Percentiles rank a stretch among this genome's conserved stretches.
phyloP scores from a whole-genome alignment of 2,329 filamentous ascomycete genomes.

The Cytospora chrysosperma region DNA sequence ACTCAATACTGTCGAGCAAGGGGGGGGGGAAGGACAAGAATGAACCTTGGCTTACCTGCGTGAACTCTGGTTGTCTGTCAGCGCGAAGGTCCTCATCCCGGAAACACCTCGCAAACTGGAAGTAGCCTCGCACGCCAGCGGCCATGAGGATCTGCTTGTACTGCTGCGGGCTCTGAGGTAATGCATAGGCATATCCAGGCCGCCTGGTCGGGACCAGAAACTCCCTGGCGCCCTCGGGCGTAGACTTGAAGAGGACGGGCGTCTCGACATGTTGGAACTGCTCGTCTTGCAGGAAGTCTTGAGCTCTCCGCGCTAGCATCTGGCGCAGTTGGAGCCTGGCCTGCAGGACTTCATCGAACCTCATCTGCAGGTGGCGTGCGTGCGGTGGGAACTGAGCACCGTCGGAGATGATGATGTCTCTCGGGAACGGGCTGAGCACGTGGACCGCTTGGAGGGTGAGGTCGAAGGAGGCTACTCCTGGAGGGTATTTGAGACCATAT shows the following conservation, averaged over 20 bases:
- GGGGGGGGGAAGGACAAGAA: not conserved
- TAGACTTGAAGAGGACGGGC: constrained; percentile 94
- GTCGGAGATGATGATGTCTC: constrained; percentile 72
- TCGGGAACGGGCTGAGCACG: constrained; percentile 70
- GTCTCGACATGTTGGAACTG: constrained; percentile 83
- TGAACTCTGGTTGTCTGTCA: constrained; percentile 95
- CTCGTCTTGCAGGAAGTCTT: constrained; percentile 54
- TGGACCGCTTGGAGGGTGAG: constrained; percentile 62
- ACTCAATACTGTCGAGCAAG: not conserved
- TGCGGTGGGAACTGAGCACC: constrained; percentile 72
- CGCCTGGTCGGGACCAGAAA: constrained; percentile 87
- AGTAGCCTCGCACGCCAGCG: constrained; percentile 78
- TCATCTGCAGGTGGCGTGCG: constrained; percentile 79
- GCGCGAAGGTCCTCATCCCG: constrained; percentile 90
- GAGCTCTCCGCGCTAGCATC: constrained; percentile 50
- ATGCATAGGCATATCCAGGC: constrained; percentile 76
- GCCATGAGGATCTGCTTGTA: constrained; percentile 99
- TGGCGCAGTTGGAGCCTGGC: constrained; percentile 71
- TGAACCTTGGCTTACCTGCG: constrained; percentile 57
- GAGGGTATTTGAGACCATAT: constrained; percentile 25
- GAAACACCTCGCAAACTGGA: constrained; percentile 92
- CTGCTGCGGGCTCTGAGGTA: constrained; percentile 95
- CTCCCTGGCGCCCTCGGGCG: constrained; percentile 90
- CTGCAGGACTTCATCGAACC: constrained; percentile 67
- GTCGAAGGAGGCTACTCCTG: constrained; percentile 41